Base-by-base conservation (phyloP, 768 basidiomycete genomes). In the Kwoniella heveanensis region DNA sequence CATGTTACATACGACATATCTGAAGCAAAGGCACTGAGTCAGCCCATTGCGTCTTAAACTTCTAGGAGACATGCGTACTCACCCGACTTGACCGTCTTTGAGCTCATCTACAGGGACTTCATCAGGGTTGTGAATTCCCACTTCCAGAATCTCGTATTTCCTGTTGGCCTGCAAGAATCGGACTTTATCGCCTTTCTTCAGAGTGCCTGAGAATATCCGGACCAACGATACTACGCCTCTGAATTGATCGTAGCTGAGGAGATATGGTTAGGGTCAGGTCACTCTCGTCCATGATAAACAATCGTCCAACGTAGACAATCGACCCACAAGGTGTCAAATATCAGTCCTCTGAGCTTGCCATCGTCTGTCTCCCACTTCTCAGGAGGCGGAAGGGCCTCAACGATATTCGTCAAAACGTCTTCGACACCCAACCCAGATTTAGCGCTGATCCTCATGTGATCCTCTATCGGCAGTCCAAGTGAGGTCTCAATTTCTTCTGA, bases 171-270 rank as follows among this genome's bases (percentile, higher is more conserved):
- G 86, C 62, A 86, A 88, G 27, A 92, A 95, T 10, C 83, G 84
- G 69, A 98, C 90, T 77, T 88, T 92, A 80, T 98, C 95, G 30
- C 95, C 95, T 91, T 90, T 95, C 49, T 85, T 85, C 49, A 98
- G 81, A 19, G 87, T 80, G 1, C 96, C 96, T 58, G 86, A 85
- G 71, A 90, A 87, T 21, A 99, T 80, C 68, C 86, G 90, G 36
- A 98, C 85, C 29, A 98, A 82, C 1, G 92, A 95, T 52, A 99
- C 93, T 22, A 98, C 96, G 10, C 96, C 96, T 60, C 94, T 86
- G 80, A 92, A 99, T 66, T 89, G 86, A 78, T 99, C 96, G 79
- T 94, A 97, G 61, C 92, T 95, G 64, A 5, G 13, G 13, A 13
- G 7, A n/a, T n/a, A n/a, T n/a, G n/a, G n/a, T n/a, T n/a, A n/a